These are phyloP conservation scores for Pezicula carpinea DNA, from an alignment of 2,329 filamentous ascomycete species.

Conservation along the genomic window DNA sequence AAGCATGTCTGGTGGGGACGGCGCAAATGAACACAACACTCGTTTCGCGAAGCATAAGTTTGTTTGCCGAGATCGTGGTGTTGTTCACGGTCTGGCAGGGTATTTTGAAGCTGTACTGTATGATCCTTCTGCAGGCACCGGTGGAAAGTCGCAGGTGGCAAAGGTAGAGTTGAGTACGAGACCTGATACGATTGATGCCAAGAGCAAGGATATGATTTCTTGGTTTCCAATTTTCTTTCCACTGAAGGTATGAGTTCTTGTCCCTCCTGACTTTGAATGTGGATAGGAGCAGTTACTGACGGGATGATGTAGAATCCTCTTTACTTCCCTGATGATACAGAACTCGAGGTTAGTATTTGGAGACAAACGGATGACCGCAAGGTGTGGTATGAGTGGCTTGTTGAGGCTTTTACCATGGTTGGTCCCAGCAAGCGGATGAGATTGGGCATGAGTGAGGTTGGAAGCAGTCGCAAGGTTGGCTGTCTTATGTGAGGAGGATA, in stretches of 20 bases:
- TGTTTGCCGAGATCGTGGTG: constrained; percentile 70
- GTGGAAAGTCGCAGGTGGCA: constrained; percentile 29
- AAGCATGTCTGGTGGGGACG: constrained; percentile 69
- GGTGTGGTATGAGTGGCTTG: constrained; percentile 98
- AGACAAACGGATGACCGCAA: constrained; percentile 90
- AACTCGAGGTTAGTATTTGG: constrained; percentile 92
- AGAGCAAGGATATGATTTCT: constrained; percentile 97
- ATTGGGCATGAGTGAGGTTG: constrained; percentile 60
- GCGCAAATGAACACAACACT: constrained; percentile 87
- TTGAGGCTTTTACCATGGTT: constrained; percentile 73
- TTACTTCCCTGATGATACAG: constrained; percentile 76
- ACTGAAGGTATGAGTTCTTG: constrained; percentile 64
- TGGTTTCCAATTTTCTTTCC: constrained; percentile 99
- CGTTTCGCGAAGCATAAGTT: constrained; percentile 77
- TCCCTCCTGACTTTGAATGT: too few relatives aligned
- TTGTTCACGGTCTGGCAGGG: constrained; percentile 85
- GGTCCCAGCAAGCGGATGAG: constrained; percentile 58
- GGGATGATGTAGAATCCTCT: constrained; percentile 64
- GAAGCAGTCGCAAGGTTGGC: constrained; percentile 64
- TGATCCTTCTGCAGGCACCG: constrained; percentile 36
- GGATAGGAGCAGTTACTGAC: constrained; percentile 14
- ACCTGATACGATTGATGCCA: constrained; percentile 83
- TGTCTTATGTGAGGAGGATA: constrained; percentile 58
- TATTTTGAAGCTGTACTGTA: constrained; percentile 99
- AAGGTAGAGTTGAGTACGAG: constrained; percentile 87